Base-by-base conservation (phyloP, 163 green algal genomes). In the Volvox carteri region DNA sequence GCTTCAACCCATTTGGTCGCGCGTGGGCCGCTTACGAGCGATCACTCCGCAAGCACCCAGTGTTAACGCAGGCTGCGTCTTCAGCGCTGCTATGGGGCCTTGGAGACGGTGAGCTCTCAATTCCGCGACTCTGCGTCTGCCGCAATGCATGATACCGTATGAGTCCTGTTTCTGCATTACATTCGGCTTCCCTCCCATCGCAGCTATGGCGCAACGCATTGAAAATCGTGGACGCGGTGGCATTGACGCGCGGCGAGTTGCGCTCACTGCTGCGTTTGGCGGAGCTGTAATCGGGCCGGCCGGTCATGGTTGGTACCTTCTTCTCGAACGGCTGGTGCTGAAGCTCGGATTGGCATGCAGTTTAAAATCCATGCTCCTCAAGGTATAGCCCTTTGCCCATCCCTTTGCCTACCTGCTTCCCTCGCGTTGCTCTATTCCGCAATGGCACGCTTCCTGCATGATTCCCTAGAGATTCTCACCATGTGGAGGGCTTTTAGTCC, bases 201-300 rank as follows among this genome's bases (percentile, higher is more conserved):
- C 78, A 87, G 80, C 86, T 23, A 77, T 96, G 75, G 94, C 92
- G 7, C 94, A 96, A 67, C 84, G 90, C 1, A 37, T 96, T 12
- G 90, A 94, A 39, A 76, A 23, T 3, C 52, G 54, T 42, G 90
- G 78, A 37, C 76, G 65, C 3, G 62, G 62, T 18, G 62, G 46
- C 14, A 33, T 74, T n/a, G 50, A 93, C 67, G n/a, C 58, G 30
- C 78, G 86, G 9, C 89, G 94, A 7, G 78, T 68, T 2, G 46
- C 85, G 18, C 41, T 93, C 67, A 95, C 91, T 0, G 89, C 90
- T 0, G 56, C 75, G 0, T 96, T 94, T 68, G 92, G 92, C 4
- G 90, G 76, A 0, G 73, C 65, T 18, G 90, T 94, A 4, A 93
- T 95, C 33, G 93, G 94, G 0, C 90, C 90, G 3, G 35, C 92